A percentile compares a stretch with the other conserved stretches of the same genome.
Conservation (phyloP, 148 eudicot genomes). For the Camellia japonica region DNA sequence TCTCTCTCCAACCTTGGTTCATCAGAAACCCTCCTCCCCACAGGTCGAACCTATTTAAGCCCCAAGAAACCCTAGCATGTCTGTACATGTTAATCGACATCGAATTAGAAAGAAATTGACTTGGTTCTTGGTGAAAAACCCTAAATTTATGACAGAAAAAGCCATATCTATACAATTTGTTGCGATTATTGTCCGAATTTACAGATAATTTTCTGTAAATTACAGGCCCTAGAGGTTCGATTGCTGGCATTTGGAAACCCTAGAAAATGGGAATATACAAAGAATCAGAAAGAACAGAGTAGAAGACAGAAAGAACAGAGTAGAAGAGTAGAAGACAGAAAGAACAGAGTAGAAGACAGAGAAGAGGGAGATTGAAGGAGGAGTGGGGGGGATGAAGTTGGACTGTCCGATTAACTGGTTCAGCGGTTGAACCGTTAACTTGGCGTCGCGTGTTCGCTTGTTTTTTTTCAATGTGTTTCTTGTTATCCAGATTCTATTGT, state of each 20-base stretch:
- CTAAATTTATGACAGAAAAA: conserved; percentile 37
- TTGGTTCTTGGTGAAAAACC: conserved; percentile 28
- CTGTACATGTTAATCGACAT: conserved; percentile 19
- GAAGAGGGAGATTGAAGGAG: not conserved
- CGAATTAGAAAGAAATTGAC: conserved; percentile 14
- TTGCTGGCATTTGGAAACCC: conserved; percentile 38
- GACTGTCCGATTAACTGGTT: conserved; percentile 11
- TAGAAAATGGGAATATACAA: not conserved
- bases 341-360: not conserved
- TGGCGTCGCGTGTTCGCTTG: not conserved
- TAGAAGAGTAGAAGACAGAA: too few relatives aligned
- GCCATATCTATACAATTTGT: conserved; percentile 33
- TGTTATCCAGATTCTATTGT: not conserved
- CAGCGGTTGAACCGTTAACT: conserved; percentile 7
- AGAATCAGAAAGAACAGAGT: not conserved
- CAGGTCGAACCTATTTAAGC: conserved; percentile 15
- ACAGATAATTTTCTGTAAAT: conserved; percentile 43
- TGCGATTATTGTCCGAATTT: conserved; percentile 32
- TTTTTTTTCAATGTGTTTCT: not conserved
- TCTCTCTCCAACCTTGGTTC: conserved; percentile 21
- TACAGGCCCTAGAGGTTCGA: conserved; percentile 36
- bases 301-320: too few relatives aligned
- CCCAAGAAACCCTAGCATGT: conserved; percentile 39
- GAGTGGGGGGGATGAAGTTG: not conserved
- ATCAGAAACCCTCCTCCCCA: conserved; percentile 23